Evolutionary conservation across 306 rosid species (phyloP), one percentile per base, ranked within the genome.

Genomic region (Erythrophleum fordii): DNA sequence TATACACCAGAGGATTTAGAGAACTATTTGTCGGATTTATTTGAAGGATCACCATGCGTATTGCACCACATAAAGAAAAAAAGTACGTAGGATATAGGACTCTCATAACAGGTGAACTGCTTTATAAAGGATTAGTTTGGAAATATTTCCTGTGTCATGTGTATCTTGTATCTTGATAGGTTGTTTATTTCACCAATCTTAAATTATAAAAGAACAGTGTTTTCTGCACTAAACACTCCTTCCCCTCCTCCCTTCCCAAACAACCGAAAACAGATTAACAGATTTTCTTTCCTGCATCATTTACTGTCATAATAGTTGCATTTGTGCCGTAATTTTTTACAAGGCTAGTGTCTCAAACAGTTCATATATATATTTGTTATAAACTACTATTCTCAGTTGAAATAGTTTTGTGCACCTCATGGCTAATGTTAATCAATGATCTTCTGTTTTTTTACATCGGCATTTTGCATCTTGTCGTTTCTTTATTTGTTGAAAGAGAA

Each of bases 1-100:
- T 93, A 93, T 84, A 80, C 90, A 6, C 84, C 97, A 5, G 99
- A 96, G 39, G 99, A 93, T 83, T 81, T 93, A 69, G 99, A 93
- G 88, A 74, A 71, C 83, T 93, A 84, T 87, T 84, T 96, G 82
- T 84, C 76, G 79, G 87, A 96, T 83, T 88, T 96, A 77, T 96
- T 96, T 66, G 99, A 93, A 87, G 99, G 98, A 41, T 76, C 89
- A 70, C 92, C 97, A 18, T 72, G 88, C 80, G 93, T 92, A 59
- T 88, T 92, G 81, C 93, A 88, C 82, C 92, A 91, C 85, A 79
- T 86, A 75, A 88, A 93, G 86, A 89, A 94, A 84, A 96, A 88
- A 83, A 87, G 92, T 86, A 77, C 92, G 77, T 95, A 89, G 86
- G 78, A 82, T 66, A 73, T 84, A 80, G 80, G 74, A 78, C 83